Evolutionary conservation across 345 rosid genomes (phyloP), one percentile per base, ranked within the genome.

Genomic region (Schrenkiella parvula): DNA sequence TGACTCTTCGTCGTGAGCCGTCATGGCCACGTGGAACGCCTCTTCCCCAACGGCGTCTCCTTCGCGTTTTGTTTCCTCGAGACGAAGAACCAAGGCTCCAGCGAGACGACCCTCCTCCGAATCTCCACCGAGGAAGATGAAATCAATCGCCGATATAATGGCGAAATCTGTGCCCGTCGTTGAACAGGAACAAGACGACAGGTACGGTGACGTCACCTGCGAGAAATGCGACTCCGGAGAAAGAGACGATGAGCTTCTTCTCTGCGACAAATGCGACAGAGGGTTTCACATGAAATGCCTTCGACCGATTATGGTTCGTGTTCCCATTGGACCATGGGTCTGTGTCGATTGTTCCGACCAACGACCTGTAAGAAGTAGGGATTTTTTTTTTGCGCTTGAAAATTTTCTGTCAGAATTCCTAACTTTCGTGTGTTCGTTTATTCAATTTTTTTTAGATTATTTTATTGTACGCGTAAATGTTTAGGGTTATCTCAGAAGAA

Each of bases 201-300:
- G 58, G 58, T 88, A 88, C 79, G 44, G 76, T 50, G 68, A 84
- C 66, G 61, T 85, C 42, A 70, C 28, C 75, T 91, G 96, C 71
- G 86, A 85, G 83, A 82, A 91, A 86, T 87, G 97, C 57, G 81
- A 84, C 58, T 82, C 84, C 2, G 97, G 90, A 32, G 96, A 92
- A 10, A 70, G 70, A 19, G 63, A 81, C n/a, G 93, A 83, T 22
- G 93, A 88, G 87, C 85, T 92, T 35, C 85, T 92, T 29, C 66
- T 89, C 21, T 92, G 98, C 37, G 96, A 92, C 13, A 89, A 86
- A 84, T 92, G 98, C 70, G 95, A 92, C 15, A 79, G 71, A 60
- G 98, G 98, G n/a, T 92, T 82, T 41, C 97, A 92, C 72, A 89
- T 92, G 96, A 88, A 85, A 69, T 89, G 97, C 71, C 73, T 92